Evolutionary conservation across 768 basidiomycete genomes (phyloP).

Genomic region (Clitopilus passeckerianus): DNA sequence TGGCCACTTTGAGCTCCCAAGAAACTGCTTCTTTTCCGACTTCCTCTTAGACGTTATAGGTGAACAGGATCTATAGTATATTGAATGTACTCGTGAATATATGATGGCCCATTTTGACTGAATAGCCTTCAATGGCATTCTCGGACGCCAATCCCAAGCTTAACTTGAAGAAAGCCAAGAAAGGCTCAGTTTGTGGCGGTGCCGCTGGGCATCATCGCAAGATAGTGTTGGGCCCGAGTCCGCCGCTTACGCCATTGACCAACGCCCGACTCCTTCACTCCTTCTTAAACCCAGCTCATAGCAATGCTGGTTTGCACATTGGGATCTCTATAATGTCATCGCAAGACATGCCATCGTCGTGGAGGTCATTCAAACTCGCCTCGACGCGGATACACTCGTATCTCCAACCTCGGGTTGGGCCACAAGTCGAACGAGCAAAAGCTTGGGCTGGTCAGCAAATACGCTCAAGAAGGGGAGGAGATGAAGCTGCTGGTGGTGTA

Average conservation of each 20-base stretch:
- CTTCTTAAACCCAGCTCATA: not conserved
- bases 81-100: too few species aligned
- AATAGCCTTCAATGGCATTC: not conserved
- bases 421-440: not conserved
- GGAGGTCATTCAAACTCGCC: not conserved
- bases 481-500: constrained; percentile 8
- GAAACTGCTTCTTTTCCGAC: too few species aligned
- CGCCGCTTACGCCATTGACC: not conserved
- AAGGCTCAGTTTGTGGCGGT: too few species aligned
- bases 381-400: not conserved
- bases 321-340: not conserved
- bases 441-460: constrained; percentile 65
- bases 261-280: not conserved
- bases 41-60: too few species aligned
- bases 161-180: too few species aligned
- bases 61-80: too few species aligned
- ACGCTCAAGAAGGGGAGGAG: constrained; percentile 17
- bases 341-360: not conserved
- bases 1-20: too few species aligned
- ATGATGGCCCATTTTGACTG: too few species aligned
- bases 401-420: not conserved
- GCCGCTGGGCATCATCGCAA: too few species aligned
- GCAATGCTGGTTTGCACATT: not conserved
- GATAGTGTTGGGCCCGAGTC: too few species aligned
- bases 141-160: too few species aligned